Conservation (phyloP, 2,329 filamentous ascomycete genomes). For the Samsoniella hepiali region DNA sequence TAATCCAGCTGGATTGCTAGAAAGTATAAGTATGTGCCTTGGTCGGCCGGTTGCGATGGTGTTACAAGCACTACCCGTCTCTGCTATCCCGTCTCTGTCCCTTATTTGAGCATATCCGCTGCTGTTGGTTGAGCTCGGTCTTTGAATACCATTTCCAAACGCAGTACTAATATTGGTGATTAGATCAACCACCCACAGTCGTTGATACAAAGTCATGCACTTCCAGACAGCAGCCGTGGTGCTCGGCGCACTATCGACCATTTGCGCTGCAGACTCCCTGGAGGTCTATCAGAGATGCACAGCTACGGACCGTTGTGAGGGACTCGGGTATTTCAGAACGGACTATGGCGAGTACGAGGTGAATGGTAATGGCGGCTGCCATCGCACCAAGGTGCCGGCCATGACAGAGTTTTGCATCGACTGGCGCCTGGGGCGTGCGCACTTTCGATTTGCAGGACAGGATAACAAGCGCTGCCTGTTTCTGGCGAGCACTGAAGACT, state of each 20-base stretch:
- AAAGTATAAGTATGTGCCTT: slow-evolving; percentile 1
- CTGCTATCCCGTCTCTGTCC: not conserved
- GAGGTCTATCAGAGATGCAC: slow-evolving; percentile 5
- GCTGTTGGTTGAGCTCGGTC: not conserved
- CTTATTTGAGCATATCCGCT: not conserved
- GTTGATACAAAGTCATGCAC: not conserved
- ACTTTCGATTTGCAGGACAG: slow-evolving; percentile 18
- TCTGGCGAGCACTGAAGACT: not conserved
- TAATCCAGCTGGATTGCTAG: not conserved
- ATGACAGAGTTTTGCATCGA: slow-evolving; percentile 20
- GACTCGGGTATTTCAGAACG: slow-evolving; percentile 28
- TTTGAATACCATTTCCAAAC: not conserved
- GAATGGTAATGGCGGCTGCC: slow-evolving; percentile 18
- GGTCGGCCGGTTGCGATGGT: not conserved
- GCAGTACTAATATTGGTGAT: not conserved
- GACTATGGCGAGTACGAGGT: slow-evolving; percentile 11
- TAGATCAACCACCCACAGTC: not conserved
- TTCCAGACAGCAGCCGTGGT: not conserved
- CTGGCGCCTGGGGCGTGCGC: slow-evolving; percentile 7
- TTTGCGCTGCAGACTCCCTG: not conserved
- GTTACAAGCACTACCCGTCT: not conserved
- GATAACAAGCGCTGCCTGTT: slow-evolving; percentile 18
- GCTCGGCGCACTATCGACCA: not conserved
- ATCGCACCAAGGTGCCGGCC: slow-evolving; percentile 16
- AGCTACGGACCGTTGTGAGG: not conserved